A percentile compares a stretch with the other conserved stretches of the same genome.
Conservation (phyloP, 2,329 filamentous ascomycete species). For the Didymella lethalis region DNA sequence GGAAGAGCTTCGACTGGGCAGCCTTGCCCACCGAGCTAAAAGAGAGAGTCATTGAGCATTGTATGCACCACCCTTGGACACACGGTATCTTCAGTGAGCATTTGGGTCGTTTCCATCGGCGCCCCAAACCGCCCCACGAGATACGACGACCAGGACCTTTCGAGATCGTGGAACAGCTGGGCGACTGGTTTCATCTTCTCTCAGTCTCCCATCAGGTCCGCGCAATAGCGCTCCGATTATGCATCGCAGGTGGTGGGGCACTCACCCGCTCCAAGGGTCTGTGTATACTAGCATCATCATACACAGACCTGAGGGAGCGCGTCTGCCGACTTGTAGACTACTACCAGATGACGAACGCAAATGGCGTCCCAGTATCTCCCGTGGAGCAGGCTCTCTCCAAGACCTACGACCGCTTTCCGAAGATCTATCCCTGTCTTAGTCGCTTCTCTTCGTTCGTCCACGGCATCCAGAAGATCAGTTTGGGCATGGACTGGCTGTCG, state of each 20-base stretch:
- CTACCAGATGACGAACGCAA: slow-evolving; percentile 25
- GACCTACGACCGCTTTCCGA: slow-evolving; percentile 30
- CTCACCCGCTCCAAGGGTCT: slow-evolving; percentile 16
- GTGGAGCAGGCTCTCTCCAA: slow-evolving; percentile 13
- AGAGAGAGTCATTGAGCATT: slow-evolving; percentile 32
- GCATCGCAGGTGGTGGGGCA: slow-evolving; percentile 27
- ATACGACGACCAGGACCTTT: slow-evolving; percentile 6
- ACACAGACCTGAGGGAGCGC: slow-evolving; percentile 2
- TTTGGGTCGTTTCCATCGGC: not conserved
- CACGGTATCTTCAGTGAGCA: slow-evolving; percentile 4
- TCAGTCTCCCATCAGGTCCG: slow-evolving; percentile 37
- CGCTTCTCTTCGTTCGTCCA: slow-evolving; percentile 38
- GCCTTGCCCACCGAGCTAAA: slow-evolving; percentile 40
- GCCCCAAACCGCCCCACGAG: not conserved
- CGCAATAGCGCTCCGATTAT: slow-evolving; percentile 31
- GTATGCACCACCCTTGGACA: slow-evolving; percentile 20
- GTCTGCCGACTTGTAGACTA: slow-evolving; percentile 26
- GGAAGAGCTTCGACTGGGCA: slow-evolving; percentile 37
- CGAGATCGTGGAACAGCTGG: slow-evolving; percentile 31
- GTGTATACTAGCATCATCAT: slow-evolving; percentile 4
- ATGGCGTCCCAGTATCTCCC: slow-evolving; percentile 21
- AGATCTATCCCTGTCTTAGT: slow-evolving; percentile 32
- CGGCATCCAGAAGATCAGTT: slow-evolving; percentile 34
- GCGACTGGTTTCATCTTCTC: slow-evolving; percentile 28
- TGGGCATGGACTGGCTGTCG: slow-evolving; percentile 30